Evolutionary conservation across 2,329 filamentous ascomycete species (phyloP), one percentile per base, ranked within the genome.

Genomic region (Thelonectria discophora): DNA sequence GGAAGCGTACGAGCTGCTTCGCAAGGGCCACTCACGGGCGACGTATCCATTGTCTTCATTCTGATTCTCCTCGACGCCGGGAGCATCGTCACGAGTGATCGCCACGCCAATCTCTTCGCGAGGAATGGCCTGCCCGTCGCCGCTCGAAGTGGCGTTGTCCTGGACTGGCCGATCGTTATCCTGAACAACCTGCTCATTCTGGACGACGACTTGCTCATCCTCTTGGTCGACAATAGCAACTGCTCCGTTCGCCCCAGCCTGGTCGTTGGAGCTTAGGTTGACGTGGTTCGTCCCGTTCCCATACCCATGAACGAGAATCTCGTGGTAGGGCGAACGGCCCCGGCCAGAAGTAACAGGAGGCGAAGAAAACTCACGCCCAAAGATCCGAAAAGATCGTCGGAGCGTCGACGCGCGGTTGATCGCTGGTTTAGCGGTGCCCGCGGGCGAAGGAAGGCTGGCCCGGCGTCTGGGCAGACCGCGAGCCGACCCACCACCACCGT

Each of bases 291-390:
- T 84, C 1, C 82, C 83, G 50, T 86, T 86, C 10, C 84, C 84
- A 60, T 86, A 86, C 1, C 83, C 82, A 5, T 81, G 77, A 7
- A 86, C 78, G 0, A 85, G 74, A 27, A 86, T 85, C 67, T 87
- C 84, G 55, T 82, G 81, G 60, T 82, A 81, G 0, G 72, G 65
- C 1, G 66, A 68, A 46, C 67, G 64, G 20, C 64, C 17, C 2
- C 69, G 55, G 1, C 65, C 58, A 11, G 66, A 47, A 5, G 64
- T 58, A 0, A 63, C 55, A 15, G 68, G 65, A 0, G 70, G 59
- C 2, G 68, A 62, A 0, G 66, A 65, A 3, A 69, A 59, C 1
- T 66, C 64, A 5, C 69, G 63, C 56, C 69, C 72, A 15, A 78
- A 75, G 55, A 69, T 69, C 17, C 70, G 69, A 45, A 79, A 68